Evolutionary conservation across 768 basidiomycete genomes (phyloP).

Genomic region (Harrya chromipes): DNA sequence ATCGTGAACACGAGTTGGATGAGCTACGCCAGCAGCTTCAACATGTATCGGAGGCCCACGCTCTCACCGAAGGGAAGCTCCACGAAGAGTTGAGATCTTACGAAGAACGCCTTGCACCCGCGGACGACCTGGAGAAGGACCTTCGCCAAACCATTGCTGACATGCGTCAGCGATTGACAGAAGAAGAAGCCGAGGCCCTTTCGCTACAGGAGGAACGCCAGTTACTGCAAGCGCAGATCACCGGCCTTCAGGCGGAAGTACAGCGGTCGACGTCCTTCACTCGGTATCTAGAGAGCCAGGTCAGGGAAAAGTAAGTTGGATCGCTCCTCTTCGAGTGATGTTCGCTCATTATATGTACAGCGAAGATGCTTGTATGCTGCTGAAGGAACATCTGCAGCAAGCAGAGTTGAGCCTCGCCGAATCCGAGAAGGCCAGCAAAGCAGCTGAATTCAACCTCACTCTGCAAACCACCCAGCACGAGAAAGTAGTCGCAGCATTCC

Average conservation of each 20-base stretch:
- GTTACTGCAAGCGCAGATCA: constrained; percentile 52
- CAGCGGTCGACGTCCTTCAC: constrained; percentile 61
- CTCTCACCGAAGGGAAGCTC: constrained; percentile 29
- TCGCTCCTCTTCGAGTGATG: neutral
- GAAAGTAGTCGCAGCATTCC: constrained; percentile 56
- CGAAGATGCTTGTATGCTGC: constrained; percentile 40
- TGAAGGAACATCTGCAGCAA: constrained; percentile 40
- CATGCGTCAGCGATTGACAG: constrained; percentile 40
- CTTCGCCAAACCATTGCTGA: constrained; percentile 36
- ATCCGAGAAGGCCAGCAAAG: constrained; percentile 55
- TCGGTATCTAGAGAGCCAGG: constrained; percentile 60
- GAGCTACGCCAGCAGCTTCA: constrained; percentile 38
- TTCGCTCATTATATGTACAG: constrained; percentile 34
- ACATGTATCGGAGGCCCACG: constrained; percentile 35
- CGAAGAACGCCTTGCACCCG: constrained; percentile 26
- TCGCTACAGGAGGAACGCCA: constrained; percentile 49
- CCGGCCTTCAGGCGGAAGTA: constrained; percentile 58
- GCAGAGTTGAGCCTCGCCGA: constrained; percentile 44
- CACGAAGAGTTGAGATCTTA: constrained; percentile 25
- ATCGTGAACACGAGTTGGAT: constrained; percentile 34
- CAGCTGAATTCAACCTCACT: constrained; percentile 63
- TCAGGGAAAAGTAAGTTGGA: constrained; percentile 54
- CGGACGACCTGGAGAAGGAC: constrained; percentile 33
- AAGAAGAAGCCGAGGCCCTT: constrained; percentile 36
- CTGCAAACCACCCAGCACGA: constrained; percentile 66